Evolutionary conservation across 225 moss, liverwort and hornwort species (phyloP).

Genomic region (Physcomitrium patens): DNA sequence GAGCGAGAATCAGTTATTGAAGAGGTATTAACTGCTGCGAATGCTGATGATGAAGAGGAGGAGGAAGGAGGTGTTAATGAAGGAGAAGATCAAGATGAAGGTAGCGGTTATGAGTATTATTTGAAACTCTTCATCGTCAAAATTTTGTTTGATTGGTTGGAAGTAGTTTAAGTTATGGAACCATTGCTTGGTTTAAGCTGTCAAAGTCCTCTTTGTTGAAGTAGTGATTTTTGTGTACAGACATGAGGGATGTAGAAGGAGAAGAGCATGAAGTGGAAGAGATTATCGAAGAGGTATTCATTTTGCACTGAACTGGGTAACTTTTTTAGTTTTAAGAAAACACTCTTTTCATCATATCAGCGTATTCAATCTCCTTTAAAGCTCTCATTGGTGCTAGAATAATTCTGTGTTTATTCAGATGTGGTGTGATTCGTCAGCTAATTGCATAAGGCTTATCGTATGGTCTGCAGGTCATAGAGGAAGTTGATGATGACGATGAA

Average conservation of each 20-base stretch:
- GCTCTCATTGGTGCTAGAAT: slow-evolving; percentile 3
- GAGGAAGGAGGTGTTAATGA: slow-evolving; percentile 72
- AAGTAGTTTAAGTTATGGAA: slow-evolving; percentile 8
- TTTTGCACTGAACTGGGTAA: neutral
- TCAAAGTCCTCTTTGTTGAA: slow-evolving; percentile 3
- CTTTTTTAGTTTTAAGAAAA: neutral
- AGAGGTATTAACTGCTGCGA: slow-evolving; percentile 79
- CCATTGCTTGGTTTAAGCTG: neutral
- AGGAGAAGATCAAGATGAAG: slow-evolving; percentile 69
- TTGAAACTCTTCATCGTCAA: neutral
- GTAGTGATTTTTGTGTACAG: slow-evolving; percentile 31
- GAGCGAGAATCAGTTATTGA: slow-evolving; percentile 73
- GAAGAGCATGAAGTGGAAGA: slow-evolving; percentile 64
- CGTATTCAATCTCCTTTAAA: neutral
- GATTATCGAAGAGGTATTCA: slow-evolving; percentile 62
- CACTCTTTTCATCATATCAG: slow-evolving; percentile 13
- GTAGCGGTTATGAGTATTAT: slow-evolving; percentile 24
- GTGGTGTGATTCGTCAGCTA: slow-evolving; percentile 14
- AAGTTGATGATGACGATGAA: slow-evolving; percentile 58
- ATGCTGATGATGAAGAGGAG: slow-evolving; percentile 61
- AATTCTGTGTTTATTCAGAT: neutral
- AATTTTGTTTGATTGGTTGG: neutral
- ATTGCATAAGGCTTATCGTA: neutral
- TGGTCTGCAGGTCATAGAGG: slow-evolving; percentile 56
- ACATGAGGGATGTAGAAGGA: slow-evolving; percentile 55